Conservation (phyloP, 2,329 filamentous ascomycete genomes). For the Epichloe sylvatica region DNA sequence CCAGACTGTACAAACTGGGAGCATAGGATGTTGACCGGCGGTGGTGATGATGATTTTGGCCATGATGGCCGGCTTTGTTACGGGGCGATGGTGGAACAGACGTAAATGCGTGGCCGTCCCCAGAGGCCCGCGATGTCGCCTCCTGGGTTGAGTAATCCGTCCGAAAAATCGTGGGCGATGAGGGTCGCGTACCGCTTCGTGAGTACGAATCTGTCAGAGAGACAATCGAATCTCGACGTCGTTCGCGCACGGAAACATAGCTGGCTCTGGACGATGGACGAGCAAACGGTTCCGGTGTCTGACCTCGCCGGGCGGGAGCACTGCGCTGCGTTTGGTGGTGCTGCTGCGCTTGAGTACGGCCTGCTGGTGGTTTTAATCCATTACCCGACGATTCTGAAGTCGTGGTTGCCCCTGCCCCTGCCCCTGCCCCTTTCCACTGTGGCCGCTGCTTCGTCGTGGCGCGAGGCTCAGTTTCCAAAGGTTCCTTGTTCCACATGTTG, state of each 20-base stretch:
- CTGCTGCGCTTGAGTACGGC: constrained; percentile 4
- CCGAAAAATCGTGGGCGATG: constrained; percentile 26
- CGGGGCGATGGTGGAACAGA: constrained; percentile 12
- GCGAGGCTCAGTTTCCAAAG: constrained; percentile 12
- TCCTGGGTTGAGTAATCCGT: constrained; percentile 14
- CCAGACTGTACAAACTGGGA: constrained; percentile 47
- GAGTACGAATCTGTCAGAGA: constrained; percentile 44
- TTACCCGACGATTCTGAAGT: background rate
- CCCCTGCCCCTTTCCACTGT: constrained; percentile 12
- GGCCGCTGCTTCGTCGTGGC: constrained; percentile 11
- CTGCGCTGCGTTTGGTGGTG: constrained; percentile 3
- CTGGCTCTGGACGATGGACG: constrained; percentile 32
- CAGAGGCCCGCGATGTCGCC: constrained; percentile 8
- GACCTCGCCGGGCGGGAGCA: constrained; percentile 1
- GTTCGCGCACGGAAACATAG: constrained; percentile 37
- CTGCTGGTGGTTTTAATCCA: constrained; percentile 3
- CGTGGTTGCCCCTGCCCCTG: constrained; percentile 5
- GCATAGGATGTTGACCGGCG: constrained; percentile 20
- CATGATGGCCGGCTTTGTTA: constrained; percentile 3
- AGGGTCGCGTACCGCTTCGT: constrained; percentile 29
- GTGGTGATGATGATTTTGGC: constrained; percentile 6
- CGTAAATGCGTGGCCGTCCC: constrained; percentile 8
- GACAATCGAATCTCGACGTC: constrained; percentile 37
- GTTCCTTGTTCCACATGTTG: constrained; percentile 37
- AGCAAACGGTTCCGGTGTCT: constrained; percentile 17